Conservation (phyloP, 306 rosid species). For the Vigna hirtella region DNA sequence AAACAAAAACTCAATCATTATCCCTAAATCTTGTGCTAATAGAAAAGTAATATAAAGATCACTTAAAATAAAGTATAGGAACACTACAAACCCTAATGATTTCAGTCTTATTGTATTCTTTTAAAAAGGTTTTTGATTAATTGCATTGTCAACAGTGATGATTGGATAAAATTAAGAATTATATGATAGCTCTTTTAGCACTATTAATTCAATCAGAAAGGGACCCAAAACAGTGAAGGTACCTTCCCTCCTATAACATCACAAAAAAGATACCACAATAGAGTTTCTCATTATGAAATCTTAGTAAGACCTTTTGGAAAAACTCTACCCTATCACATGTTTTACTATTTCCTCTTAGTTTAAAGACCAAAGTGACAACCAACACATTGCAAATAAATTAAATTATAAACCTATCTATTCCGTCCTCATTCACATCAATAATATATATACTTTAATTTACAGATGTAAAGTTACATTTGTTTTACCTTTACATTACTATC, state of each 20-base stretch:
- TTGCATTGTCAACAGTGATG: constrained; percentile 38
- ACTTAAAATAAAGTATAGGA: constrained; percentile 31
- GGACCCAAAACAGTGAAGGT: constrained; percentile 45
- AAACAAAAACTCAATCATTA: background rate
- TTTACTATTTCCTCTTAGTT: constrained; percentile 29
- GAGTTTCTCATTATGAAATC: constrained; percentile 54
- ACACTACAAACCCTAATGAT: constrained; percentile 39
- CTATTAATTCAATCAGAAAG: constrained; percentile 49
- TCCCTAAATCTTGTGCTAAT: constrained; percentile 7
- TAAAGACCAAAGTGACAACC: constrained; percentile 46
- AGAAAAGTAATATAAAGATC: background rate
- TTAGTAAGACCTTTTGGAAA: constrained; percentile 35
- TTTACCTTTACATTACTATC: too few relatives aligned
- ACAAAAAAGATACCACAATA: constrained; percentile 40
- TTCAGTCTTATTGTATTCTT: constrained; percentile 39
- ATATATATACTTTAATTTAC: background rate
- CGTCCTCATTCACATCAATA: background rate
- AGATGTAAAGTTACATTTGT: too few relatives aligned
- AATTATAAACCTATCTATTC: too few relatives aligned
- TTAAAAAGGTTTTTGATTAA: constrained; percentile 30
- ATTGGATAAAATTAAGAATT: constrained; percentile 13
- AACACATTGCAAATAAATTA: constrained; percentile 4
- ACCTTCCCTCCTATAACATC: constrained; percentile 38
- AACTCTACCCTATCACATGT: constrained; percentile 39
- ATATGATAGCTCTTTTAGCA: constrained; percentile 49